Evolutionary conservation across 768 basidiomycete species (phyloP).

Genomic region (Amylocystis lapponica): DNA sequence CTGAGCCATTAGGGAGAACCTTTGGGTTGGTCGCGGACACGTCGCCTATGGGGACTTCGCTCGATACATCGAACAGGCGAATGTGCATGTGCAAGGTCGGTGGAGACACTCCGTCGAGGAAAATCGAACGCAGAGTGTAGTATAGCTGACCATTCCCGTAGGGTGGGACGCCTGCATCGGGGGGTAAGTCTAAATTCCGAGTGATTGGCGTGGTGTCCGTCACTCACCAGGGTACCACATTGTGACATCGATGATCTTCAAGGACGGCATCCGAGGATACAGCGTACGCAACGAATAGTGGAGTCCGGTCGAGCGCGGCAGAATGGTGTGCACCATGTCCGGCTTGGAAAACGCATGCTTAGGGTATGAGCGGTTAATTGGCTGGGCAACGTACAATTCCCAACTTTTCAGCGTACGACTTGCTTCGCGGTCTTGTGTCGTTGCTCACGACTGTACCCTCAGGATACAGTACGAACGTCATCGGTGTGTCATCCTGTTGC

Average conservation of each 20-base stretch:
- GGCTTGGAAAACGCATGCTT: slow-evolving; percentile 37
- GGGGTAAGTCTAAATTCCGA: not conserved
- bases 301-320: slow-evolving; percentile 91
- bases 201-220: not conserved
- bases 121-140: slow-evolving; percentile 88
- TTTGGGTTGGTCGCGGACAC: slow-evolving; percentile 33
- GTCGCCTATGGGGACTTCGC: slow-evolving; percentile 66
- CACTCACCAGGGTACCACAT: slow-evolving; percentile 80
- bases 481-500: slow-evolving; percentile 60
- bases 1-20: slow-evolving; percentile 21
- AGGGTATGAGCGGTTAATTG: too few relatives aligned
- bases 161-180: slow-evolving; percentile 61
- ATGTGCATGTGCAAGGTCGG: slow-evolving; percentile 86
- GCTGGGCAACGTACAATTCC: slow-evolving; percentile 62
- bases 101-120: slow-evolving; percentile 73
- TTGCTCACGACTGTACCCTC: slow-evolving; percentile 93
- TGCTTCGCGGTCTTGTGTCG: slow-evolving; percentile 79
- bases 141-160: slow-evolving; percentile 80
- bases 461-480: slow-evolving; percentile 87
- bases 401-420: slow-evolving; percentile 82
- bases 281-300: slow-evolving; percentile 81
- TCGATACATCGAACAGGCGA: slow-evolving; percentile 64
- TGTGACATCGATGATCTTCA: slow-evolving; percentile 88
- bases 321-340: slow-evolving; percentile 74
- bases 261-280: slow-evolving; percentile 64